Evolutionary conservation across 495 filamentous ascomycete species (phyloP).

Genomic region (Neurospora terricola): DNA sequence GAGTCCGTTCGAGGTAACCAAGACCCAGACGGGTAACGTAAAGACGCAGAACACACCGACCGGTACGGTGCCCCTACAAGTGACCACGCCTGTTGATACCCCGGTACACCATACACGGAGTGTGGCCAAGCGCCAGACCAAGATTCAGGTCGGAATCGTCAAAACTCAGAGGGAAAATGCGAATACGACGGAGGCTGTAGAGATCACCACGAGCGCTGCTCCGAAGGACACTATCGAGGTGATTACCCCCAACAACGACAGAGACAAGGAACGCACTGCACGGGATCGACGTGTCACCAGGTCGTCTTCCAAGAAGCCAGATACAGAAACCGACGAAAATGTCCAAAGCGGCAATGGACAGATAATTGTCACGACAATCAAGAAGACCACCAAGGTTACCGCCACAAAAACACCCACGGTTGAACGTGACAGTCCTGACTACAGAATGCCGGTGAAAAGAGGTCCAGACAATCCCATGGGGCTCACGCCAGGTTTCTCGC

Average conservation of each 20-base stretch:
- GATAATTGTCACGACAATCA: neutral
- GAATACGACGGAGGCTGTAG: neutral
- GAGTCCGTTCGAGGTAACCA: neutral
- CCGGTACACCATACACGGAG: neutral
- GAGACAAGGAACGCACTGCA: neutral
- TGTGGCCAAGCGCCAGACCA: neutral
- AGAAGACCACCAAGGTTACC: neutral
- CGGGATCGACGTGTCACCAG: neutral
- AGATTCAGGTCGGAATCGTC: neutral
- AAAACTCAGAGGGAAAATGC: neutral
- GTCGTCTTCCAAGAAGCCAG: neutral
- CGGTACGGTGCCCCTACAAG: neutral
- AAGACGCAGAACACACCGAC: neutral
- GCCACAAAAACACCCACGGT: neutral
- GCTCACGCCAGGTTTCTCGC: constrained; percentile 40
- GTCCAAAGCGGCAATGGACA: neutral
- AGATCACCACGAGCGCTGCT: neutral
- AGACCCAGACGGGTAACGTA: neutral
- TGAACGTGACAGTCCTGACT: constrained; percentile 10
- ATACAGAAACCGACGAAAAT: neutral
- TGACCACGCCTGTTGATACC: neutral
- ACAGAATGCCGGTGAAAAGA: constrained; percentile 18
- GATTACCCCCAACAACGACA: neutral
- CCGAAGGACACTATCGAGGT: neutral
- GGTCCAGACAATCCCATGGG: constrained; percentile 36